Evolutionary conservation across 768 basidiomycete genomes (phyloP), one percentile per base, ranked within the genome.

Genomic region (Calocera viscosa): DNA sequence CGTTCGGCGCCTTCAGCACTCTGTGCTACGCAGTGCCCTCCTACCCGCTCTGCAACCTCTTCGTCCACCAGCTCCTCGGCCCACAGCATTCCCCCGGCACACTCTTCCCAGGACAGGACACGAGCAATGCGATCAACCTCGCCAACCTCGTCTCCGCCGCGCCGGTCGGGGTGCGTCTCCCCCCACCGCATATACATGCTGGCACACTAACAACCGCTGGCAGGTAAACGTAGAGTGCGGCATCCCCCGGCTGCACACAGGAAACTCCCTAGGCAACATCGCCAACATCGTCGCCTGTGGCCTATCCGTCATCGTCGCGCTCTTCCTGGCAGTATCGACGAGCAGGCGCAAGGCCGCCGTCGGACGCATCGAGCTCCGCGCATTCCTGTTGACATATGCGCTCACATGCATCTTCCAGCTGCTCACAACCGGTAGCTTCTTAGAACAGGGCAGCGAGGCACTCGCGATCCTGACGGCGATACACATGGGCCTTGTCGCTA

Each of bases 11-110:
- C 72, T 91, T 90, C 75, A 74, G 80, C 72, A 77, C 83, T 22
- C 78, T 89, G 64, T 92, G 91, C 75, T 77, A 79, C 43, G 76
- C 83, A 47, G 82, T 83, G 10, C 90, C 91, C 1, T 89, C 88
- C 53, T 89, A 95, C 73, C 84, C 94, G 0, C 90, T 91, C 85
- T 97, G 94, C 78, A 96, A 96, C 74, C 86, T 96, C 71, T 94
- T 95, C 79, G 93, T 93, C 78, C 83, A 84, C 68, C 92, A 95
- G 81, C 86, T 92, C 24, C 70, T 74, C 53, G 43, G 72, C 19
- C 64, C 69, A 32, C 68, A 70, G 8, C 30, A 67, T 12, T 78
- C 72, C 2, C 67, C 65, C 14, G 38, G 40, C n/a, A 64, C 71
- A 30, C 67, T 67, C 35, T 67, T 65, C 28, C 68, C 67, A 28